Percentiles rank a stretch among this genome's conserved stretches.
Evolutionary conservation across 140 eudicot species (phyloP).

Genomic region (Anethum foeniculum): DNA sequence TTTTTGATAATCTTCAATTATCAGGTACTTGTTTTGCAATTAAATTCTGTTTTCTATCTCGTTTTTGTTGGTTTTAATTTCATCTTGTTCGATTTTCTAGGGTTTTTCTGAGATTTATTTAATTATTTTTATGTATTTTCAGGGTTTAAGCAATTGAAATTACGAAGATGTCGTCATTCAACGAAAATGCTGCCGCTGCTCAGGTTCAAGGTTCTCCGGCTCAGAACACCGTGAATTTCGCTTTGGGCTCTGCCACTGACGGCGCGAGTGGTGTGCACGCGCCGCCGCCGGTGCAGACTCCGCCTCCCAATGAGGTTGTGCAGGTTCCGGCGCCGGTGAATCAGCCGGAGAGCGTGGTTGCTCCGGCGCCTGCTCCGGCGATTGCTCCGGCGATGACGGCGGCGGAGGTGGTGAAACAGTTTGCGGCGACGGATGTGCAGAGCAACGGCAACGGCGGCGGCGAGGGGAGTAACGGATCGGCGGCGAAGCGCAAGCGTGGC

Average conservation of each 20-base stretch:
- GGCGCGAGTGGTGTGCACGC: not conserved
- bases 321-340: not conserved
- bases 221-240: not conserved
- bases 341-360: not conserved
- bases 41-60: not conserved
- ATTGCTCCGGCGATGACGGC: not conserved
- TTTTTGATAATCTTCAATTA: not conserved
- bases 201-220: not conserved
- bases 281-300: not conserved
- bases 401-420: not conserved
- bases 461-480: not conserved
- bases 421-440: no score
- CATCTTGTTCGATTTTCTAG: not conserved
- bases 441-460: not conserved
- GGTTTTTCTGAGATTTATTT: not conserved
- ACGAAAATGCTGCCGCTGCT: not conserved
- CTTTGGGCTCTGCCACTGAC: not conserved
- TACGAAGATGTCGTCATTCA: not conserved
- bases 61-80: not conserved
- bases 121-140: not conserved
- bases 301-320: not conserved
- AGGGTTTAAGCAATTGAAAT: not conserved
- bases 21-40: not conserved
- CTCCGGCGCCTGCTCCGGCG: not conserved
- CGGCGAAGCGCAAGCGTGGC: slow-evolving; percentile 32